Conservation (phyloP, 2,329 filamentous ascomycete genomes). For the Amylocarpus encephaloides region DNA sequence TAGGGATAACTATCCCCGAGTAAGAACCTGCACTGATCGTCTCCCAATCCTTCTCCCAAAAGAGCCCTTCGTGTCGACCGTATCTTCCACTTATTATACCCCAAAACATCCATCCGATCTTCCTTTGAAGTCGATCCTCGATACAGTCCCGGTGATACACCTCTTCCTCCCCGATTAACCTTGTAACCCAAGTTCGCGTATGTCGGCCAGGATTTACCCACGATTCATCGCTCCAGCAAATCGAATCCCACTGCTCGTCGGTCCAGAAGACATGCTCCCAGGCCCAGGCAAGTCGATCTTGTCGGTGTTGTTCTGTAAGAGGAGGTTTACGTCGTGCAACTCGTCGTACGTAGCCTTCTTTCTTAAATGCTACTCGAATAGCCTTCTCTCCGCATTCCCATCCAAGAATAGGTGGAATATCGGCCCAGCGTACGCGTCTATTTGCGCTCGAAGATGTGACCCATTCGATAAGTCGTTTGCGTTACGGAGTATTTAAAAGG, state of each 20-base stretch:
- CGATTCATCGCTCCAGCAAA: neutral
- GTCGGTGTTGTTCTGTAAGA: conserved; percentile 6
- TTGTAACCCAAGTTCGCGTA: neutral
- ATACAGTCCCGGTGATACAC: neutral
- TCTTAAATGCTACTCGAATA: conserved; percentile 4
- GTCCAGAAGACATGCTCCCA: conserved; percentile 10
- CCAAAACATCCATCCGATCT: neutral
- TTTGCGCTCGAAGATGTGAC: conserved; percentile 13
- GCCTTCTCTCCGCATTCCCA: conserved; percentile 11
- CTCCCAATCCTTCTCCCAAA: too few species aligned
- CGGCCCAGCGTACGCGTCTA: conserved; percentile 4
- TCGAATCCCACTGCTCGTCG: conserved; percentile 7
- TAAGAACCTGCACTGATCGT: neutral
- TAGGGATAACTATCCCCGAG: neutral
- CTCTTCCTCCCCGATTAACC: neutral
- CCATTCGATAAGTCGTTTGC: conserved; percentile 14
- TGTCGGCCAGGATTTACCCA: neutral
- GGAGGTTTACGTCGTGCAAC: conserved; percentile 7
- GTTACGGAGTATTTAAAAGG: conserved; percentile 3
- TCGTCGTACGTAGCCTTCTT: conserved; percentile 12
- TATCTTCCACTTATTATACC: neutral
- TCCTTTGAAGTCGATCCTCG: neutral
- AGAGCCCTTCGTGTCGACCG: neutral
- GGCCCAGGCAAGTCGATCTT: conserved; percentile 6
- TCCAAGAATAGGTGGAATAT: conserved; percentile 12